Evolutionary conservation across 345 rosid species (phyloP).

Genomic region (Euphorbia peplus): DNA sequence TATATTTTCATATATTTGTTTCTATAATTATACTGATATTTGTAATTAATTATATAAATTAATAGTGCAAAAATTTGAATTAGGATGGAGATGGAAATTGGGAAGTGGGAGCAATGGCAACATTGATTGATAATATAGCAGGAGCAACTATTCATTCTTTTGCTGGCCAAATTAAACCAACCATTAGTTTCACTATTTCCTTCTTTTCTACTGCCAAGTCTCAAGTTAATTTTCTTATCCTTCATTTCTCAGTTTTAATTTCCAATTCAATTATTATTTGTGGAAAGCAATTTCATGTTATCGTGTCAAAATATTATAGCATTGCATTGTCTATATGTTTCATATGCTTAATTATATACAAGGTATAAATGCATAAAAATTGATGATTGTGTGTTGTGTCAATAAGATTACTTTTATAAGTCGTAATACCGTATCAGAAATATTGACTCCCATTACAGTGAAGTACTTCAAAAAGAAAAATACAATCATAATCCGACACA

Average conservation of each 20-base stretch:
- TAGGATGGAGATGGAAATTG: constrained; percentile 29
- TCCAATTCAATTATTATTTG: no score
- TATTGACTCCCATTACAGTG: no score
- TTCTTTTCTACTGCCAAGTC: constrained; percentile 14
- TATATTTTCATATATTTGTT: not conserved
- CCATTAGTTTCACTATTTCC: constrained; percentile 25
- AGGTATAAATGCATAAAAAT: no score
- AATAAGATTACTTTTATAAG: no score
- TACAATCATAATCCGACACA: no score
- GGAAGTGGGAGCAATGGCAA: constrained; percentile 29
- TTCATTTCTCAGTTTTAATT: not conserved
- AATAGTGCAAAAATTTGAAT: not conserved
- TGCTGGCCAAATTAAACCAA: constrained; percentile 18
- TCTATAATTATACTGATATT: not conserved
- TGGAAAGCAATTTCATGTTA: no score
- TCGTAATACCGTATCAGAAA: no score
- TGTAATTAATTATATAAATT: not conserved
- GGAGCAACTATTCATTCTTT: constrained; percentile 14
- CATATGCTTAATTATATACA: no score
- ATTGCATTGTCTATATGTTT: no score
- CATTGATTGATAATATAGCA: constrained; percentile 20
- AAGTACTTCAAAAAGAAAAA: no score
- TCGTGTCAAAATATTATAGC: no score
- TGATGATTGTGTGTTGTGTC: no score
- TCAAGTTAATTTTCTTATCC: constrained; percentile 8